phyloP scores from a whole-genome alignment of 352 stramenopile species.

The Phytopythium litorale region DNA sequence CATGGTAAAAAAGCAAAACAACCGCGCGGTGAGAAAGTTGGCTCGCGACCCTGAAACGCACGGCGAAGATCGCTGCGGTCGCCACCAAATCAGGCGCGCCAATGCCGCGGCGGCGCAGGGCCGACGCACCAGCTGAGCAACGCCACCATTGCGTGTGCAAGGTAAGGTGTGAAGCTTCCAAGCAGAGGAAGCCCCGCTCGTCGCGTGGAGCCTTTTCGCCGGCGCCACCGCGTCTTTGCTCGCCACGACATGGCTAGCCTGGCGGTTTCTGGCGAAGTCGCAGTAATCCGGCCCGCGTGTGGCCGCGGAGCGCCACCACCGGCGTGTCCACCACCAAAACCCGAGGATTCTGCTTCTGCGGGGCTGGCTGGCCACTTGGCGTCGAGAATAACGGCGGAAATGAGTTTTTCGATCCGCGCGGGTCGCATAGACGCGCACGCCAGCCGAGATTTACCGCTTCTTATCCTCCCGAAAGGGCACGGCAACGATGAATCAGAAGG shows the following conservation, averaged over 20 bases:
- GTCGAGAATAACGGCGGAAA: not conserved
- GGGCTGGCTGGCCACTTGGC: too few species aligned
- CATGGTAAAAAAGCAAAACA: too few species aligned
- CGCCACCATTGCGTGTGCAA: too few species aligned
- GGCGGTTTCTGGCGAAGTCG: slow-evolving; percentile 6
- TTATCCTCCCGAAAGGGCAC: slow-evolving; percentile 3
- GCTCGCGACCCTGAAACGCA: not conserved
- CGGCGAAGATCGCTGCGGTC: not conserved
- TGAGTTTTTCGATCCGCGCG: not conserved
- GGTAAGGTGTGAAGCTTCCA: too few species aligned
- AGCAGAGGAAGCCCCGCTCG: too few species aligned
- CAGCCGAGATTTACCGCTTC: not conserved
- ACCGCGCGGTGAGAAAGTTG: not conserved
- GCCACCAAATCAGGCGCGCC: not conserved
- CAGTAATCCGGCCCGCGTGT: not conserved
- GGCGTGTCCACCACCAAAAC: slow-evolving; percentile 5
- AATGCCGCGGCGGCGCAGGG: too few species aligned
- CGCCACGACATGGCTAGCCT: not conserved
- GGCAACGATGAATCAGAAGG: slow-evolving; percentile 1
- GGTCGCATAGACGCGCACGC: not conserved
- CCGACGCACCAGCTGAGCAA: not conserved
- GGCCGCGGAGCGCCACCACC: not conserved
- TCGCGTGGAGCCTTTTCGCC: not conserved
- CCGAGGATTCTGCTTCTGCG: not conserved
- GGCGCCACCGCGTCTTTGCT: not conserved